Evolutionary conservation across 176 grass and related monocot genomes (phyloP).

Genomic region (Avena atlantica): DNA sequence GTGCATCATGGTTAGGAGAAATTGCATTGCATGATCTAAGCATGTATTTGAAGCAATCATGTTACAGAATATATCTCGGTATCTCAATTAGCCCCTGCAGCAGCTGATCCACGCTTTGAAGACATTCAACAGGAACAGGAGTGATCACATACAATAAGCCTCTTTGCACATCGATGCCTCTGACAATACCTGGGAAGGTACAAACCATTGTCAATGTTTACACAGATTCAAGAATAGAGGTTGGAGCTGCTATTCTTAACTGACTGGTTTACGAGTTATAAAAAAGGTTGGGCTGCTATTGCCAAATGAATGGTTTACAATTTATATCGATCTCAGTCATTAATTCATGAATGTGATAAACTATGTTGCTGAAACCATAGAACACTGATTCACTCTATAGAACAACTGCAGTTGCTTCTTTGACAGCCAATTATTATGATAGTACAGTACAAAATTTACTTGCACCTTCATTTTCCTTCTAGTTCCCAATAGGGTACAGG

Average conservation of each 20-base stretch:
- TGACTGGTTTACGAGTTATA: background rate
- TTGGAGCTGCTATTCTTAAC: background rate
- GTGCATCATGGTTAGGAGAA: background rate
- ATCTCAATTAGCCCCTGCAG: slow-evolving; percentile 90
- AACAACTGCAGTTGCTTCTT: background rate
- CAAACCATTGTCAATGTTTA: background rate
- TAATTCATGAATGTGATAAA: background rate
- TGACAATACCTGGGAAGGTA: slow-evolving; percentile 74
- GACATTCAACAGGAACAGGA: slow-evolving; percentile 64
- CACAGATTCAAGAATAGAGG: background rate
- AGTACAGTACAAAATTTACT: background rate
- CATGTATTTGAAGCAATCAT: background rate
- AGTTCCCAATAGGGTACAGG: background rate
- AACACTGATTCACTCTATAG: background rate
- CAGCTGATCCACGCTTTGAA: slow-evolving; percentile 81
- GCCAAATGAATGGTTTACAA: background rate
- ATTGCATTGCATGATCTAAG: background rate
- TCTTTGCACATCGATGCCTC: slow-evolving; percentile 70
- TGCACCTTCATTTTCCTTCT: background rate
- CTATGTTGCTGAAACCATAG: background rate
- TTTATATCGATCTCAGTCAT: background rate
- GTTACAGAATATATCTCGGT: slow-evolving; percentile 66
- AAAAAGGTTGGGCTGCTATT: background rate
- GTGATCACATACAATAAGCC: slow-evolving; percentile 79
- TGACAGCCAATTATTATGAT: background rate